Evolutionary conservation across 1,284 basidiomycete species (phyloP).

Genomic region (Tilletiopsis washingtonensis): DNA sequence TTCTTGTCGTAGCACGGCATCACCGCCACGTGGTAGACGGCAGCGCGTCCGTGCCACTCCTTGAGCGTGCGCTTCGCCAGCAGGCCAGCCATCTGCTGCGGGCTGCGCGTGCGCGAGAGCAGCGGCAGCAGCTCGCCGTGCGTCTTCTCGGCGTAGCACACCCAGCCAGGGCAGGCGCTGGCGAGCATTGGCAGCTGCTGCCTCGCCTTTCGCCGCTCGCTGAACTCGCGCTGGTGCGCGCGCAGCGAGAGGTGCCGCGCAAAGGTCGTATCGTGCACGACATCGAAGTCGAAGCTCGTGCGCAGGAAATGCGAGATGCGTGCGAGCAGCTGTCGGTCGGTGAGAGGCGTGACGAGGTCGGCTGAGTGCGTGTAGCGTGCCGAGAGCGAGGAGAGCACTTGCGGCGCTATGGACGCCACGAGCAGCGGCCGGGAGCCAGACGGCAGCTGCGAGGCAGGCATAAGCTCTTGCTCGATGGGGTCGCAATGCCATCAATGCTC

Average conservation of each 20-base stretch:
- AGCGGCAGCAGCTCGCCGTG: slow-evolving; percentile 84
- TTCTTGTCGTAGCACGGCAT: slow-evolving; percentile 99
- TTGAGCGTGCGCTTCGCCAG: slow-evolving; percentile 69
- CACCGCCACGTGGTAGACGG: slow-evolving; percentile 78
- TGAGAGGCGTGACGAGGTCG: slow-evolving; percentile 41
- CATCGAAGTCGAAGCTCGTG: slow-evolving; percentile 57
- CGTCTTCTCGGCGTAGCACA: slow-evolving; percentile 97
- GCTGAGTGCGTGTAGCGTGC: slow-evolving; percentile 23
- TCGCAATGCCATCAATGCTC: neutral
- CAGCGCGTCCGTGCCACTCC: too few species aligned
- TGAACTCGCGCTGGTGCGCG: slow-evolving; percentile 76
- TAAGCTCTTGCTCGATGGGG: neutral
- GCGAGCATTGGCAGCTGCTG: slow-evolving; percentile 73
- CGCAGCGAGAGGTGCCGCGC: slow-evolving; percentile 75
- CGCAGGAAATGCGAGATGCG: slow-evolving; percentile 50
- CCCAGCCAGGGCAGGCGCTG: slow-evolving; percentile 96
- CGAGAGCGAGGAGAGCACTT: slow-evolving; percentile 72
- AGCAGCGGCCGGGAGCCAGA: slow-evolving; percentile 7
- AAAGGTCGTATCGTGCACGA: slow-evolving; percentile 89
- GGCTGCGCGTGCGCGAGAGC: slow-evolving; percentile 77
- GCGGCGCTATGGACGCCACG: slow-evolving; percentile 59
- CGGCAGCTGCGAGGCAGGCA: neutral
- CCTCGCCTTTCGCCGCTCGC: slow-evolving; percentile 17
- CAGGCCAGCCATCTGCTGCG: slow-evolving; percentile 88
- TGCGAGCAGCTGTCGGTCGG: slow-evolving; percentile 49